Conservation (phyloP, 2,329 filamentous ascomycete species). For the Scopulariopsis brevicaulis region DNA sequence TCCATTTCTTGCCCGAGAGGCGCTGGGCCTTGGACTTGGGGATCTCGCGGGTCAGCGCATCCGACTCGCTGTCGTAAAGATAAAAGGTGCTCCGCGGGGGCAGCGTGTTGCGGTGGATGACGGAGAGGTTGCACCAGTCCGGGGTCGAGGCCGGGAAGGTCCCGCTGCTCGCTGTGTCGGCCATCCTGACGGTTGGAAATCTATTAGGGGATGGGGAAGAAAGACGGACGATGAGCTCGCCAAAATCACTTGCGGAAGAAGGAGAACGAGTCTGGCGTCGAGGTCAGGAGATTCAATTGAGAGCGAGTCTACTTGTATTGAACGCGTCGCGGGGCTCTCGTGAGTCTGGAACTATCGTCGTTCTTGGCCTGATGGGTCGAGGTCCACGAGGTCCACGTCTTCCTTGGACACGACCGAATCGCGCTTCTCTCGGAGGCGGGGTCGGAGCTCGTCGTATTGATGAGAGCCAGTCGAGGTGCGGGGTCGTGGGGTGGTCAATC, state of each 20-base stretch:
- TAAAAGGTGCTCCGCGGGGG: conserved; percentile 45
- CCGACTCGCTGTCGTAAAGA: conserved; percentile 33
- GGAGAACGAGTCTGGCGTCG: not conserved
- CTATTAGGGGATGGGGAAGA: not conserved
- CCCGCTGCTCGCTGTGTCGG: not conserved
- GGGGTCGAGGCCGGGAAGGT: conserved; percentile 20
- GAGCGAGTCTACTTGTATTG: not conserved
- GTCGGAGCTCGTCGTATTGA: not conserved
- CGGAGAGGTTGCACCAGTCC: conserved; percentile 49
- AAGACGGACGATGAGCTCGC: not conserved
- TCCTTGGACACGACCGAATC: not conserved
- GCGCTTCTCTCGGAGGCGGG: not conserved
- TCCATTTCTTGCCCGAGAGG: conserved; percentile 40
- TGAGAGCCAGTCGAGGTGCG: not conserved
- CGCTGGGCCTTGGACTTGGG: conserved; percentile 24
- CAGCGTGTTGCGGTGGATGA: conserved; percentile 49
- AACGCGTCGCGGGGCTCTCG: not conserved
- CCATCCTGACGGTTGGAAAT: not conserved
- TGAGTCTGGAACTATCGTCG: not conserved
- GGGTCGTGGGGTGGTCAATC: not conserved
- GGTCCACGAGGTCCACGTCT: not conserved
- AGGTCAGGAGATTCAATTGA: not conserved
- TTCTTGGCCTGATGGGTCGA: not conserved
- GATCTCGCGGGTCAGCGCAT: conserved; percentile 32
- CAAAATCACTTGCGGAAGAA: not conserved